phyloP scores from a whole-genome alignment of 345 rosid genomes.

The Laguncularia racemosa region DNA sequence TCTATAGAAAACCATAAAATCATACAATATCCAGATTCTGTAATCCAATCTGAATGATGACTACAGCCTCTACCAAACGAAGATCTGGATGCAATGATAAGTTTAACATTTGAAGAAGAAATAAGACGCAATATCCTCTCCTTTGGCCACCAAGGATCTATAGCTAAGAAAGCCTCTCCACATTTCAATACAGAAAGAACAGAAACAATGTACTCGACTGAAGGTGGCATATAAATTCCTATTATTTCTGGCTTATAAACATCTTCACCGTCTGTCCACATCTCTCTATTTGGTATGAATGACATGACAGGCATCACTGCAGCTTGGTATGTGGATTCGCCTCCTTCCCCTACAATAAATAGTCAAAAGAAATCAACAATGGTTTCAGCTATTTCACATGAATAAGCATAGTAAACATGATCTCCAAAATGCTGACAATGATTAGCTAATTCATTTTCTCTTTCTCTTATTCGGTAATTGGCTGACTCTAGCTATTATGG shows the following conservation, averaged over 20 bases:
- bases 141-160: slow-evolving; percentile 84
- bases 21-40: slow-evolving; percentile 27
- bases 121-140: slow-evolving; percentile 57
- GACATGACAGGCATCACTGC: not conserved
- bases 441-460: too few relatives aligned
- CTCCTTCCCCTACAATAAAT: not conserved
- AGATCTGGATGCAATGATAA: slow-evolving; percentile 42
- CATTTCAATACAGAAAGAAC: slow-evolving; percentile 74
- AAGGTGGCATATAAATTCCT: slow-evolving; percentile 69
- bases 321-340: not conserved
- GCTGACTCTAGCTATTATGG: too few relatives aligned
- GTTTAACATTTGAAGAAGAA: slow-evolving; percentile 38
- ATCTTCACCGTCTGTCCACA: slow-evolving; percentile 13
- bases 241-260: slow-evolving; percentile 45
- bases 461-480: too few relatives aligned
- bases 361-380: not conserved
- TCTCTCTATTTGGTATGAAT: slow-evolving; percentile 5
- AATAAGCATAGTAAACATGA: too few relatives aligned
- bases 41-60: slow-evolving; percentile 42
- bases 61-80: slow-evolving; percentile 33
- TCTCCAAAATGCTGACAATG: too few relatives aligned
- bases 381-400: not conserved
- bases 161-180: slow-evolving; percentile 83
- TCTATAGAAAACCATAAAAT: slow-evolving; percentile 44
- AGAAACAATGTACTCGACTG: slow-evolving; percentile 68